A percentile compares a stretch with the other conserved stretches of the same genome.
phyloP scores from a whole-genome alignment of 495 filamentous ascomycete species.

The Aspergillus cavernicola region DNA sequence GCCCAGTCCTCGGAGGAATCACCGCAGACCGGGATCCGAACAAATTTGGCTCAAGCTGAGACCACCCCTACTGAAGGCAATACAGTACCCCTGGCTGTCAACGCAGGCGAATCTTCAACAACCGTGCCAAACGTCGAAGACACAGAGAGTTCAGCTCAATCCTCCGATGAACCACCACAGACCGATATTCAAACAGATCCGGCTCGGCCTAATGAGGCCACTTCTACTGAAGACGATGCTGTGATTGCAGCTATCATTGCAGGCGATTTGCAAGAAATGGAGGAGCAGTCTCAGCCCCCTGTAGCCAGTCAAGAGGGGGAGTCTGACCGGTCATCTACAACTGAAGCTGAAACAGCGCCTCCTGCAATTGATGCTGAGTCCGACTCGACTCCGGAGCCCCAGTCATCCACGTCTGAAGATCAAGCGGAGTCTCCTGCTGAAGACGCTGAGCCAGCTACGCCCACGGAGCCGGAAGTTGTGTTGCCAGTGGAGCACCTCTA shows the following conservation, averaged over 20 bases:
- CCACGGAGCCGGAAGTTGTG: slow-evolving; percentile 14
- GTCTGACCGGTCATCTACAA: background rate
- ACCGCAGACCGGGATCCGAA: background rate
- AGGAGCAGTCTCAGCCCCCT: background rate
- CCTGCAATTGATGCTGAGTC: background rate
- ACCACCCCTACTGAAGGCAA: background rate
- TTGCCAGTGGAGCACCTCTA: slow-evolving; percentile 40
- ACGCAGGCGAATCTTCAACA: background rate
- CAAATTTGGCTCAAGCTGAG: background rate
- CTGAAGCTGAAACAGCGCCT: background rate
- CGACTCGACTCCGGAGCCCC: background rate
- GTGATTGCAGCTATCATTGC: slow-evolving; percentile 25
- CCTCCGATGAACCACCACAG: background rate
- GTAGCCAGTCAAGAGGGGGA: background rate
- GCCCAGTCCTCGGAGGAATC: background rate
- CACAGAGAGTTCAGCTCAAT: background rate
- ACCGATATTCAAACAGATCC: background rate
- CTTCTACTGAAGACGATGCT: slow-evolving; percentile 20
- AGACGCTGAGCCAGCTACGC: slow-evolving; percentile 5
- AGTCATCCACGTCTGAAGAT: background rate
- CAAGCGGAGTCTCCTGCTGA: slow-evolving; percentile 4
- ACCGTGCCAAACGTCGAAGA: background rate
- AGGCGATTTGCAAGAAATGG: slow-evolving; percentile 19
- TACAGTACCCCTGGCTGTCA: background rate
- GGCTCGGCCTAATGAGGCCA: background rate